phyloP scores from a whole-genome alignment of 139 green algal genomes.

The Chlamydomonas schloesseri region DNA sequence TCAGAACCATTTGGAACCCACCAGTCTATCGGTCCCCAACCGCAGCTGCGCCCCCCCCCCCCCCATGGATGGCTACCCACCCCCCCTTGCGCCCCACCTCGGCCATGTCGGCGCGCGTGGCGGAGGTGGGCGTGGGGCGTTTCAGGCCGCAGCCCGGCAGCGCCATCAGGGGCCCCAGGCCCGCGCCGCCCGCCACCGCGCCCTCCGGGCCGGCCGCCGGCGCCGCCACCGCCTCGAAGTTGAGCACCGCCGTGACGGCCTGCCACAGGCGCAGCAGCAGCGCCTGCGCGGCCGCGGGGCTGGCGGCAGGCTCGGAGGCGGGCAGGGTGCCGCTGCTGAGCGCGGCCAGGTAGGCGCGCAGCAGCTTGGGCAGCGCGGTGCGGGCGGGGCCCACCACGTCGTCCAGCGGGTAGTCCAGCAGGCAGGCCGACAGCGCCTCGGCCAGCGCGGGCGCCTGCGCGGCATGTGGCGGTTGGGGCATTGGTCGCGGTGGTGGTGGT shows the following conservation, averaged over 20 bases:
- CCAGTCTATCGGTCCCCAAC: too few relatives aligned
- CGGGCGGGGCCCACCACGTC: constrained; percentile 1
- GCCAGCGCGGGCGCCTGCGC: background rate
- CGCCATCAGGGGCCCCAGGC: background rate
- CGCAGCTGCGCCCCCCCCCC: too few relatives aligned
- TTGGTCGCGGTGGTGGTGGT: too few relatives aligned
- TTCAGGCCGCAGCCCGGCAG: background rate
- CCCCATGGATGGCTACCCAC: too few relatives aligned
- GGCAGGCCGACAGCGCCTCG: constrained; percentile 17
- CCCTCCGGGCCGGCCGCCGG: background rate
- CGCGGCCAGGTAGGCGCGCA: constrained; percentile 19
- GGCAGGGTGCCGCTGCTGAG: background rate
- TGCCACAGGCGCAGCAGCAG: constrained; percentile 21
- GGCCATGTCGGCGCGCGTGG: constrained; percentile 26
- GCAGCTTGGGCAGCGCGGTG: background rate
- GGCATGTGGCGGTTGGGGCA: background rate
- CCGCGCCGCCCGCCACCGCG: background rate
- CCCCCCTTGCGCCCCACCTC: too few relatives aligned
- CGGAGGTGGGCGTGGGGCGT: background rate
- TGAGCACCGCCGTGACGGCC: background rate
- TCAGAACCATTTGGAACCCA: too few relatives aligned
- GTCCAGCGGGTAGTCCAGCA: constrained; percentile 20
- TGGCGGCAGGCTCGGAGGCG: background rate
- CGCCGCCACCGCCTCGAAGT: background rate
- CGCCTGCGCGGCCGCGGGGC: background rate